Evolutionary conservation across 139 green algal species (phyloP).

Genomic region (Tetradesmus obliquus): DNA sequence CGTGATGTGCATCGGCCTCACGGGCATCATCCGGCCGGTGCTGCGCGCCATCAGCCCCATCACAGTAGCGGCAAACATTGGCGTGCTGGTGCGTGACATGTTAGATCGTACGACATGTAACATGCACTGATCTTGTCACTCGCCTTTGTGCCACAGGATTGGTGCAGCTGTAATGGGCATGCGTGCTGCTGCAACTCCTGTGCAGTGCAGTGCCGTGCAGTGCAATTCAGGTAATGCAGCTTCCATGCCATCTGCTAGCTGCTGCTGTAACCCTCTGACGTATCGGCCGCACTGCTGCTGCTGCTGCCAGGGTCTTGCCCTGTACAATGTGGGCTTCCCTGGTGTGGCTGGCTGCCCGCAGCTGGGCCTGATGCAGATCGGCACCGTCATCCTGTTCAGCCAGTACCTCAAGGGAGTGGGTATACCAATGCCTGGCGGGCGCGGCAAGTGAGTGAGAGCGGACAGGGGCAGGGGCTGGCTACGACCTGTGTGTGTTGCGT

Average conservation of each 20-base stretch:
- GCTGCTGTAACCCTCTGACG: not conserved
- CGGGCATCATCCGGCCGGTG: constrained; percentile 34
- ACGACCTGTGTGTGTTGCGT: not conserved
- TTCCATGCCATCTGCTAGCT: too few species aligned
- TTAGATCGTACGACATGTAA: not conserved
- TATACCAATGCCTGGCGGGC: constrained; percentile 25
- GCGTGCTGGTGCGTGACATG: constrained; percentile 46
- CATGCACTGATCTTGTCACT: too few species aligned
- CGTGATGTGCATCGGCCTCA: constrained; percentile 55
- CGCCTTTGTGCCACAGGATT: too few species aligned
- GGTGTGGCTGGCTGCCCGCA: constrained; percentile 67
- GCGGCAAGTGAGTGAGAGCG: not conserved
- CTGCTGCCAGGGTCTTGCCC: constrained; percentile 48
- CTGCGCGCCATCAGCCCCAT: constrained; percentile 59
- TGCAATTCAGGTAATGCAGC: not conserved
- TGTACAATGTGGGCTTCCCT: constrained; percentile 55
- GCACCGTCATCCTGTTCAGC: constrained; percentile 67
- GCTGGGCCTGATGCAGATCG: constrained; percentile 67
- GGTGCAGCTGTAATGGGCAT: not conserved
- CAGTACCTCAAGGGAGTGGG: constrained; percentile 60
- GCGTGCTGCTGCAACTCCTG: not conserved
- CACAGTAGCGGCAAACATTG: constrained; percentile 67
- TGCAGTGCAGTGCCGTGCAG: not conserved
- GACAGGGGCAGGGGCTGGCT: not conserved
- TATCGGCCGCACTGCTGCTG: not conserved